Percentiles rank a stretch among this genome's conserved stretches.
phyloP scores from a whole-genome alignment of 257 asterid genomes.

The Cordia subcordata region DNA sequence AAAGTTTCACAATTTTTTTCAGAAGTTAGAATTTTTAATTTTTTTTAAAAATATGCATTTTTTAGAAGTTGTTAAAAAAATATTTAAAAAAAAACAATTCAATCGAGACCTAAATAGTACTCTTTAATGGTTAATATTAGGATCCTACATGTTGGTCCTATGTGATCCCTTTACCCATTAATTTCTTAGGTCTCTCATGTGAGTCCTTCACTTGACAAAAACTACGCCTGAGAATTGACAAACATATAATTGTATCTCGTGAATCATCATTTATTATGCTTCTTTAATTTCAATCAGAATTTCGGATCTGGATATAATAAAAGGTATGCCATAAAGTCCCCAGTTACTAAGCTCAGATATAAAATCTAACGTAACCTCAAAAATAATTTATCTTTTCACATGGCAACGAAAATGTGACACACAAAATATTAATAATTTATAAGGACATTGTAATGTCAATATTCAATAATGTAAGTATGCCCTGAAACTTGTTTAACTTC shows the following conservation, averaged over 20 bases:
- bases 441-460: slow-evolving; percentile 37
- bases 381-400: slow-evolving; percentile 8
- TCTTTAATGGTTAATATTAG: no score
- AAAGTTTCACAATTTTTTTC: no score
- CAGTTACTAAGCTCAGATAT: background rate
- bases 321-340: background rate
- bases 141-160: no score
- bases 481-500: slow-evolving; percentile 48
- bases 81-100: no score
- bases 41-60: no score
- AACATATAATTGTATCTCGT: background rate
- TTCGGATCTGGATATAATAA: background rate
- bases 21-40: no score
- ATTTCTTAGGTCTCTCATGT: no score
- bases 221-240: background rate
- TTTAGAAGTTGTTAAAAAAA: no score
- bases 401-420: slow-evolving; percentile 19
- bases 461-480: slow-evolving; percentile 35
- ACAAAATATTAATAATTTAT: slow-evolving; percentile 25
- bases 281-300: background rate
- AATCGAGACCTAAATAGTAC: no score
- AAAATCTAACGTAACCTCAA: background rate
- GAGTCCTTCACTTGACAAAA: background rate
- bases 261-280: slow-evolving; percentile 2
- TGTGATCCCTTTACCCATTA: no score